phyloP scores from a whole-genome alignment of 2,329 filamentous ascomycete genomes.

The Calonectria henricotiae region DNA sequence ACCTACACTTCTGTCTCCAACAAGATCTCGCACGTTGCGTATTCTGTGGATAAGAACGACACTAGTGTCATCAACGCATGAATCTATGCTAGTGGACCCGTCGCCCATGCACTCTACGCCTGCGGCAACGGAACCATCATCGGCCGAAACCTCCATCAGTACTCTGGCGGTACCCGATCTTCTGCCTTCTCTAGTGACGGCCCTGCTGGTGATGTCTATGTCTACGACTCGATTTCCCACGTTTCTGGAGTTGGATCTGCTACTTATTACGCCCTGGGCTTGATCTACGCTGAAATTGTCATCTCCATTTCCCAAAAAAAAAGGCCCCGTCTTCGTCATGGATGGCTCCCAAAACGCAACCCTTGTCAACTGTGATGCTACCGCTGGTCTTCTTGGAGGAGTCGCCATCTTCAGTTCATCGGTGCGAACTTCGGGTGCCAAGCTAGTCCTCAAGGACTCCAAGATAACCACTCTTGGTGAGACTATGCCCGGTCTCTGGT shows the following conservation, averaged over 20 bases:
- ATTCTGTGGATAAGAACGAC: slow-evolving; percentile 26
- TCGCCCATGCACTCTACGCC: slow-evolving; percentile 32
- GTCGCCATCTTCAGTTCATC: slow-evolving; percentile 36
- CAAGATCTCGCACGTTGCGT: slow-evolving; percentile 12
- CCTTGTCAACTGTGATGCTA: slow-evolving; percentile 35
- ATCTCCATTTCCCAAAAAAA: slow-evolving; percentile 34
- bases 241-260: slow-evolving; percentile 31
- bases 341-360: slow-evolving; percentile 30
- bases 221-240: slow-evolving; percentile 34
- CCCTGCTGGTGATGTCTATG: slow-evolving; percentile 30
- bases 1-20: neutral
- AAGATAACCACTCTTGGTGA: slow-evolving; percentile 32
- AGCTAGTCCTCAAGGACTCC: slow-evolving; percentile 30
- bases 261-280: slow-evolving; percentile 31
- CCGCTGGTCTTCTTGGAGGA: slow-evolving; percentile 32
- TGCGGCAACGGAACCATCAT: slow-evolving; percentile 37
- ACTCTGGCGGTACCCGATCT: slow-evolving; percentile 31
- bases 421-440: slow-evolving; percentile 11
- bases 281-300: slow-evolving; percentile 36
- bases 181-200: slow-evolving; percentile 33
- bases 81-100: slow-evolving; percentile 31
- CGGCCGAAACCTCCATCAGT: slow-evolving; percentile 33
- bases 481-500: slow-evolving; percentile 32
- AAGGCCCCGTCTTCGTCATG: slow-evolving; percentile 32
- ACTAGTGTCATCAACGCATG: slow-evolving; percentile 36